Conservation (phyloP, 495 filamentous ascomycete genomes). For the Penicillium riverlandense region DNA sequence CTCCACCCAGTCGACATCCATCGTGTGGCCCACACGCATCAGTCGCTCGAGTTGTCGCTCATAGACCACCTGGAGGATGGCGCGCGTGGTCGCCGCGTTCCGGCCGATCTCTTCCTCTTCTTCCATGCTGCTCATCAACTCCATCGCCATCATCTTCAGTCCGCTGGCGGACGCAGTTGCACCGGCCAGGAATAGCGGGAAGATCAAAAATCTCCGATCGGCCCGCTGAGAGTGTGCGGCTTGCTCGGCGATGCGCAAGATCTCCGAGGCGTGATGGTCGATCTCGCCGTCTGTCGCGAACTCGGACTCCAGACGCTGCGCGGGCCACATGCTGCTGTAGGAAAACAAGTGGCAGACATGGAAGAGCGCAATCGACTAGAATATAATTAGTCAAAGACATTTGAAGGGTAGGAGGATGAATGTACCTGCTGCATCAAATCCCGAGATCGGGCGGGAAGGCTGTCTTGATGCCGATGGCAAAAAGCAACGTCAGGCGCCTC, state of each 20-base stretch:
- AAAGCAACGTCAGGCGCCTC: constrained; percentile 26
- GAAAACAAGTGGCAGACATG: constrained; percentile 45
- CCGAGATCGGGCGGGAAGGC: constrained; percentile 31
- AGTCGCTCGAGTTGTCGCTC: constrained; percentile 37
- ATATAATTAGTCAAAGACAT: neutral
- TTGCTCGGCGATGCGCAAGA: constrained; percentile 37
- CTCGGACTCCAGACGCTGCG: constrained; percentile 32
- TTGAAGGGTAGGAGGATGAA: neutral
- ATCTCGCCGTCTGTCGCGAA: constrained; percentile 31
- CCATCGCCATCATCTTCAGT: constrained; percentile 43
- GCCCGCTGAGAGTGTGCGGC: constrained; percentile 18
- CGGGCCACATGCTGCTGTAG: constrained; percentile 42
- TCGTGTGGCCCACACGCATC: constrained; percentile 25
- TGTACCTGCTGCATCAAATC: constrained; percentile 43
- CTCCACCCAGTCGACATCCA: constrained; percentile 41
- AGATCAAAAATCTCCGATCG: constrained; percentile 43
- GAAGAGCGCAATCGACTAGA: constrained; percentile 38
- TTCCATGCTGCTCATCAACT: constrained; percentile 43
- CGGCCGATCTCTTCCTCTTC: constrained; percentile 42
- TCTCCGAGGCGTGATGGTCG: constrained; percentile 32
- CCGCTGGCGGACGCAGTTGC: constrained; percentile 31
- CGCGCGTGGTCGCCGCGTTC: constrained; percentile 37
- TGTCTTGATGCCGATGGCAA: constrained; percentile 28
- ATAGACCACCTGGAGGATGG: constrained; percentile 43
- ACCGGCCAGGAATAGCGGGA: constrained; percentile 53